These are phyloP conservation scores for barley (Hordeum vulgare) DNA, from an alignment of 176 grass and related monocot genomes.

Conservation along the genomic window DNA sequence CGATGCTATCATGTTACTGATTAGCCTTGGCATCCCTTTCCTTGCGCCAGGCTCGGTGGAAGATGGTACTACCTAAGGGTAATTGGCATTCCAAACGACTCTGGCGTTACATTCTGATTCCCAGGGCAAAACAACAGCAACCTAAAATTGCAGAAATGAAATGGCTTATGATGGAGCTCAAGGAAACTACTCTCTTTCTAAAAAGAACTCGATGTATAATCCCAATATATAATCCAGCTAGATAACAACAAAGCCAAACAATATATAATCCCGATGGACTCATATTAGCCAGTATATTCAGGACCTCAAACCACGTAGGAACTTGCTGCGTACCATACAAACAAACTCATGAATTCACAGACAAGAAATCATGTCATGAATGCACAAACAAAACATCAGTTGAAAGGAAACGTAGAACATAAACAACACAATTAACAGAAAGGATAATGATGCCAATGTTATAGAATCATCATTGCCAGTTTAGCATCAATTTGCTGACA, in stretches of 20 bases:
- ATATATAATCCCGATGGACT: not conserved
- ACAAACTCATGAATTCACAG: not conserved
- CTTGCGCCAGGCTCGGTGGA: not conserved
- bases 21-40: not conserved
- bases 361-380: not conserved
- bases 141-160: not conserved
- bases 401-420: not conserved
- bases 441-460: conserved; percentile 5
- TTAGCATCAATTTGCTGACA: conserved; percentile 28
- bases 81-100: not conserved
- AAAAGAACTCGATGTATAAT: too few species aligned
- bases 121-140: not conserved
- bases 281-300: not conserved
- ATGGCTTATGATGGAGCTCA: not conserved
- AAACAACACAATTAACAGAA: not conserved
- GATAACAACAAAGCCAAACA: not conserved
- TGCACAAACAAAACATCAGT: not conserved
- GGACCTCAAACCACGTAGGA: too few species aligned
- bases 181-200: not conserved
- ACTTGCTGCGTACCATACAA: too few species aligned
- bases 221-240: too few species aligned
- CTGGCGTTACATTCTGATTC: not conserved
- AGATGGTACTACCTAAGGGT: not conserved
- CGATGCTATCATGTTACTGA: not conserved
- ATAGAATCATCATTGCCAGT: not conserved